Evolutionary conservation across 192 early-diverging fungal species (phyloP), one percentile per base, ranked within the genome.

Genomic region (Jimgerdemannia flammicorona): DNA sequence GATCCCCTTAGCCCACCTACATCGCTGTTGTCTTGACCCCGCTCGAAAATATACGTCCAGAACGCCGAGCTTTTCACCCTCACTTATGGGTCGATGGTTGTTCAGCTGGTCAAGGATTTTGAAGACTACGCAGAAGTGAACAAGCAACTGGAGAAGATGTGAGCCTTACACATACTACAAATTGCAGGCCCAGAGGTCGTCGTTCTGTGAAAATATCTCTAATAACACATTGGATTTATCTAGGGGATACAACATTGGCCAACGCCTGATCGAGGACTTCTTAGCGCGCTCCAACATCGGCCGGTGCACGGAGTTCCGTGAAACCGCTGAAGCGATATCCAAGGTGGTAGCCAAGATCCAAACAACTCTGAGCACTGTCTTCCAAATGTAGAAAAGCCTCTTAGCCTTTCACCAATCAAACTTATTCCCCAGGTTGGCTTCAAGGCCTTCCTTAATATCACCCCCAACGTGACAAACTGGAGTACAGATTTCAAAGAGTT

Each of bases 221-320:
- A 29, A 29, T 29, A 29, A 29, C 29, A 29, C 29, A 29, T 29
- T 1, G 29, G 29, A 29, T 29, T 29, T 29, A 29, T 8, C 10
- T 79, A 95, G 94, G 94, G 98, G 98, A 41, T 99, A 99, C 83
- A 99, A 96, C 78, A 99, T 99, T 72, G 98, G 98, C 39, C 87
- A 90, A 41, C 90, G 97, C 3, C 82, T 99, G 70, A 96, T 99
- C 75, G 98, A 99, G 75, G 98, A 99, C 78, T 95, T 98, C 70
- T 80, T 99, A 63, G 95, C 98, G n/a, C 84, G 91, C 73, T 86
- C 93, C 3, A 86, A 80, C 67, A 82, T 90, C 64, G 88, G 86
- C 59, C 93, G 98, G 67, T 99, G 98, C 82, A 79, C 89, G 40
- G 94, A 95, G 77, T 93, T 99, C 75, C 84, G 87, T 59, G 94